These are phyloP conservation scores for Rubus parviflorus DNA, from an alignment of 306 rosid species.

Conservation along the genomic window DNA sequence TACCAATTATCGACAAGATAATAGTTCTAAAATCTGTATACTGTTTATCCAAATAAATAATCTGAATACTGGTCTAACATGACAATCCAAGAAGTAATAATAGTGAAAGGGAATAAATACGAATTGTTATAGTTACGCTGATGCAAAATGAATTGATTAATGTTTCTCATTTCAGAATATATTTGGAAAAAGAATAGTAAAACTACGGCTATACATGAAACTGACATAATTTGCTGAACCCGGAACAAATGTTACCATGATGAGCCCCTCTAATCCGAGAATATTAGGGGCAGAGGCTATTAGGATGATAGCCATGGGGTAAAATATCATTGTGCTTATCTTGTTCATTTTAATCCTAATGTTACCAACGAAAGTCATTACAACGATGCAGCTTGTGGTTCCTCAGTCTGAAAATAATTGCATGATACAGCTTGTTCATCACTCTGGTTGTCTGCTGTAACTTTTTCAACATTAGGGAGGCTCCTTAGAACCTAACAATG, in stretches of 20 bases:
- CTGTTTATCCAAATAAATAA: too few species aligned
- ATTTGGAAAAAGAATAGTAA: background rate
- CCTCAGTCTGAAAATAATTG: background rate
- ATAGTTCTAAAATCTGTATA: too few species aligned
- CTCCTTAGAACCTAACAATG: slow-evolving; percentile 45
- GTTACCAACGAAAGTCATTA: background rate
- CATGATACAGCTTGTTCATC: slow-evolving; percentile 21
- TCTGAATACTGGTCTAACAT: too few species aligned
- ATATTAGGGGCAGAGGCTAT: background rate
- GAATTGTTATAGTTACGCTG: background rate
- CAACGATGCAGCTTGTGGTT: background rate
- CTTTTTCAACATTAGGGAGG: slow-evolving; percentile 50
- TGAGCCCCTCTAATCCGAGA: background rate
- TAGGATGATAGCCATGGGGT: background rate
- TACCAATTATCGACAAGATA: too few species aligned
- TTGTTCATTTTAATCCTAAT: background rate
- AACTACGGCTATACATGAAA: background rate
- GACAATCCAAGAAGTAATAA: background rate
- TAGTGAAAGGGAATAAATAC: background rate
- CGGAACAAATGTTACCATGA: background rate
- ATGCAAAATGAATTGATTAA: background rate
- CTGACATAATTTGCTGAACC: background rate
- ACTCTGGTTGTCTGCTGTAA: slow-evolving; percentile 11
- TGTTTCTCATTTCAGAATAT: background rate
- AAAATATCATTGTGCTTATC: background rate